phyloP scores from a whole-genome alignment of 495 filamentous ascomycete genomes.

The Aspergillus funiculosus region DNA sequence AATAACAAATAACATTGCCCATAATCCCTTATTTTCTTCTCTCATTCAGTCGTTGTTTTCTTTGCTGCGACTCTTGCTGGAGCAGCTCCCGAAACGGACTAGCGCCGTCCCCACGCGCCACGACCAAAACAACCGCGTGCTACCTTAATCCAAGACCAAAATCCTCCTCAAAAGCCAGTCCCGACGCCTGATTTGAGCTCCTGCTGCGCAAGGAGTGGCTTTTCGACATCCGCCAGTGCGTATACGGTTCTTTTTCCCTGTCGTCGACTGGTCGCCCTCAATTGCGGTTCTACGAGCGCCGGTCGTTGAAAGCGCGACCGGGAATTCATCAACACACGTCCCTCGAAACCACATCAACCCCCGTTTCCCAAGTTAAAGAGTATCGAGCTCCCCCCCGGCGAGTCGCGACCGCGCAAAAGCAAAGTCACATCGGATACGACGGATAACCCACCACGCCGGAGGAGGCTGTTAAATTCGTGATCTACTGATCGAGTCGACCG shows the following conservation, averaged over 20 bases:
- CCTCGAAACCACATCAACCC: too few relatives aligned
- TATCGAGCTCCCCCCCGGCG: not conserved
- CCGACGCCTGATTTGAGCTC: constrained; percentile 9
- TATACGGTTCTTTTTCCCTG: not conserved
- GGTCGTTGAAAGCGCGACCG: constrained; percentile 15
- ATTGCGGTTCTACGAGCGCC: constrained; percentile 4
- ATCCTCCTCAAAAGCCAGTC: constrained; percentile 11
- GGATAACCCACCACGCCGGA: not conserved
- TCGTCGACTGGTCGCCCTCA: not conserved
- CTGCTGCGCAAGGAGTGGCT: constrained; percentile 21
- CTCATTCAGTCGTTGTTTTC: not conserved
- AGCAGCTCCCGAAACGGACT: constrained; percentile 30
- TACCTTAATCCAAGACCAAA: constrained; percentile 17
- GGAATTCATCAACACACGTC: constrained; percentile 10
- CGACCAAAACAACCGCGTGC: constrained; percentile 49
- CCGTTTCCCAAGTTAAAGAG: not conserved
- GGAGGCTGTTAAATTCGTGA: constrained; percentile 1
- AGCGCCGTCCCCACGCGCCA: constrained; percentile 41
- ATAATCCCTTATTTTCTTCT: too few relatives aligned
- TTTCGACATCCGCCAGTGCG: not conserved
- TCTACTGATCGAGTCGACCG: not conserved
- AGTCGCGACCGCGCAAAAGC: not conserved
- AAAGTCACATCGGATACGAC: not conserved
- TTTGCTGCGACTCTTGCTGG: not conserved
- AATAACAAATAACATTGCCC: too few relatives aligned